Evolutionary conservation across 192 early-diverging fungal genomes (phyloP).

Genomic region (Coemansia asiatica): DNA sequence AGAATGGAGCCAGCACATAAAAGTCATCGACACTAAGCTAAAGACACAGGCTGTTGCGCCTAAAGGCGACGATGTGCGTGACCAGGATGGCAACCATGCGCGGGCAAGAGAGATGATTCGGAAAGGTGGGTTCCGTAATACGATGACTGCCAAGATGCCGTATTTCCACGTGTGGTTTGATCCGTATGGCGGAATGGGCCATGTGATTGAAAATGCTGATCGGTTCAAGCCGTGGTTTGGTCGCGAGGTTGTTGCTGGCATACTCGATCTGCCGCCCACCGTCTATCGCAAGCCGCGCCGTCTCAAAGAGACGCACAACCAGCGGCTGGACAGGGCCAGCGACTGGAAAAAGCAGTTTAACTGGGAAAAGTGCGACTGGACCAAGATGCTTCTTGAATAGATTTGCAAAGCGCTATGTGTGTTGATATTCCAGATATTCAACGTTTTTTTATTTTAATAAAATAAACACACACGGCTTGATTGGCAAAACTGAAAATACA

Average conservation of each 20-base stretch:
- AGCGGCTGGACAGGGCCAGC: constrained; percentile 51
- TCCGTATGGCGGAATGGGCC: constrained; percentile 83
- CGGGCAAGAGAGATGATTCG: constrained; percentile 22
- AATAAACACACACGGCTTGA: too few species aligned
- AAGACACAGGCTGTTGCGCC: constrained; percentile 38
- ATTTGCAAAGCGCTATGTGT: too few species aligned
- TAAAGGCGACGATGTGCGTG: constrained; percentile 20
- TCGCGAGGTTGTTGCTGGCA: constrained; percentile 79
- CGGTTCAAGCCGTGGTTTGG: constrained; percentile 86
- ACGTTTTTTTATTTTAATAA: background rate
- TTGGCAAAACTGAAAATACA: too few species aligned
- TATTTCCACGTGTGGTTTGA: constrained; percentile 99
- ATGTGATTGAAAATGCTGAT: constrained; percentile 91
- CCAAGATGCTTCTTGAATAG: constrained; percentile 41
- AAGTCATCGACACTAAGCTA: constrained; percentile 70
- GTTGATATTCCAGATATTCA: background rate
- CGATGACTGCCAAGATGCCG: constrained; percentile 77
- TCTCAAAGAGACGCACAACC: constrained; percentile 55
- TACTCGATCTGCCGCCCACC: constrained; percentile 76
- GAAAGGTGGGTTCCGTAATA: constrained; percentile 68
- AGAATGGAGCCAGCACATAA: constrained; percentile 89
- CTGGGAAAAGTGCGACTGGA: constrained; percentile 89
- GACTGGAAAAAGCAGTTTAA: constrained; percentile 58
- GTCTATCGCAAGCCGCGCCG: constrained; percentile 69
- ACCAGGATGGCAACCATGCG: constrained; percentile 36